A percentile compares a stretch with the other conserved stretches of the same genome.
These are phyloP conservation scores for Fusarium acutatum DNA, from an alignment of 2,329 filamentous ascomycete species.

Conservation along the genomic window DNA sequence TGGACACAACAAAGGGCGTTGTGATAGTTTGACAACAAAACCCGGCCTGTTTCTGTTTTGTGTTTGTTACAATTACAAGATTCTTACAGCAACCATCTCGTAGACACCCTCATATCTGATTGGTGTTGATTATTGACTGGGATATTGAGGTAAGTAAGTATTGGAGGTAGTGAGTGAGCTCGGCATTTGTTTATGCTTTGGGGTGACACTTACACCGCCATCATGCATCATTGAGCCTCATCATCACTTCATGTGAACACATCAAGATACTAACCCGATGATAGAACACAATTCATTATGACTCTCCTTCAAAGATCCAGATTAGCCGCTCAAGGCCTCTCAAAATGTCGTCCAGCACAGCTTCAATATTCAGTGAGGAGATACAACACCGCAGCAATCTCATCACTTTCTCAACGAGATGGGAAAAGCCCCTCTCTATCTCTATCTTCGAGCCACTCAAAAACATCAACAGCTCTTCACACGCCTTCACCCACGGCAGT, in stretches of 20 bases:
- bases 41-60: constrained; percentile 8
- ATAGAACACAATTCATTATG: constrained; percentile 32
- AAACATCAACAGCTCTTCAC: constrained; percentile 11
- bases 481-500: constrained; percentile 15
- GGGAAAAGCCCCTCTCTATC: neutral
- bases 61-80: neutral
- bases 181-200: neutral
- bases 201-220: constrained; percentile 1
- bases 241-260: neutral
- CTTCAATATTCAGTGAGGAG: constrained; percentile 19
- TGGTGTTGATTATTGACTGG: neutral
- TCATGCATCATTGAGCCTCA: neutral
- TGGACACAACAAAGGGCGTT: constrained; percentile 31
- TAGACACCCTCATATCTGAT: neutral
- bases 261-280: constrained; percentile 3
- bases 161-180: neutral
- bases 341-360: constrained; percentile 24
- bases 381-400: constrained; percentile 31
- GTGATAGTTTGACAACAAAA: constrained; percentile 15
- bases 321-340: constrained; percentile 36
- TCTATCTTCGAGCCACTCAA: constrained; percentile 1
- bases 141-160: neutral
- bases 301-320: constrained; percentile 38
- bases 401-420: constrained; percentile 18
- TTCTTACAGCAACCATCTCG: neutral